phyloP scores from a whole-genome alignment of 257 asterid genomes.

The Lycium barbarum region DNA sequence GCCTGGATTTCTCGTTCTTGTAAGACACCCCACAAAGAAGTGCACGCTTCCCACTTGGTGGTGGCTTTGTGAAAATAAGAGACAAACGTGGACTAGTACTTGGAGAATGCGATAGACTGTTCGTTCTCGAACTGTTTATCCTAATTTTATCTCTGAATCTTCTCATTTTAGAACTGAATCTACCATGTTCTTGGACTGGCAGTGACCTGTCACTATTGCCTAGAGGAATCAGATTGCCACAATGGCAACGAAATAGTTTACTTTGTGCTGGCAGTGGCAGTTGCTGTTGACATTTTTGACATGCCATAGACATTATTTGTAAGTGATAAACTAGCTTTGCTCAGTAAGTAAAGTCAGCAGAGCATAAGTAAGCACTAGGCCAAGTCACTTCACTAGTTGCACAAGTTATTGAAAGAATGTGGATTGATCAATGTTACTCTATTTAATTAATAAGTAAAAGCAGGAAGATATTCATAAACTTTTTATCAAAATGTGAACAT shows the following conservation, averaged over 20 bases:
- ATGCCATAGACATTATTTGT: slow-evolving; percentile 30
- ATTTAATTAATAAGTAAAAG: slow-evolving; percentile 10
- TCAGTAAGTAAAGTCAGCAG: slow-evolving; percentile 1
- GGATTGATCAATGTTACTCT: slow-evolving; percentile 1
- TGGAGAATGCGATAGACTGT: not conserved
- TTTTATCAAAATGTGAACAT: slow-evolving; percentile 22
- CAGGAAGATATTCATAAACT: slow-evolving; percentile 4
- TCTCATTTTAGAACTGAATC: slow-evolving; percentile 35
- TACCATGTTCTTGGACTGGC: slow-evolving; percentile 29
- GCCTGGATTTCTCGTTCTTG: slow-evolving; percentile 55
- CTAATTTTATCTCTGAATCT: slow-evolving; percentile 7
- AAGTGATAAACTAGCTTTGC: not conserved
- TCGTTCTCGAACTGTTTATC: slow-evolving; percentile 33
- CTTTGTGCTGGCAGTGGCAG: slow-evolving; percentile 11
- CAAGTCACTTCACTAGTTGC: slow-evolving; percentile 14
- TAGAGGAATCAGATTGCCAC: slow-evolving; percentile 17
- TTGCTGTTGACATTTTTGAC: slow-evolving; percentile 25
- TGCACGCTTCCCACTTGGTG: slow-evolving; percentile 57
- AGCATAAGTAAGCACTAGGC: not conserved
- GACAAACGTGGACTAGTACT: slow-evolving; percentile 15
- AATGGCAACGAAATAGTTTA: slow-evolving; percentile 30
- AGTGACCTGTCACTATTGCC: slow-evolving; percentile 1
- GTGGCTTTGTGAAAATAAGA: slow-evolving; percentile 17
- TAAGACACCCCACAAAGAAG: slow-evolving; percentile 71
- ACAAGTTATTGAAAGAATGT: not conserved